Evolutionary conservation across 148 eudicot species (phyloP), one percentile per base, ranked within the genome.

Genomic region (Chenopodium quinoa): DNA sequence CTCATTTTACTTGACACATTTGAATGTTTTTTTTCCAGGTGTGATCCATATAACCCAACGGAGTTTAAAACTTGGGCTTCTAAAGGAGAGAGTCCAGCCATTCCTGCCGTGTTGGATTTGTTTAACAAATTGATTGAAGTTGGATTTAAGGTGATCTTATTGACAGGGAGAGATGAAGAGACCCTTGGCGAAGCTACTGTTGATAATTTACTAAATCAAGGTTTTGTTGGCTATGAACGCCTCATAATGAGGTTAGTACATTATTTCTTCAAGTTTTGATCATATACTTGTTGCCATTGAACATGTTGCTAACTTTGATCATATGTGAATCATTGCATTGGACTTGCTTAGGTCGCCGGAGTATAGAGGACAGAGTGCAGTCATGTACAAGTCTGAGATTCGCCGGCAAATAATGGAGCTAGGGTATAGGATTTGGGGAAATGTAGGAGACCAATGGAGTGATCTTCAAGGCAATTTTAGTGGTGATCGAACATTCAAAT

Each of bases 371-470:
- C 79, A 76, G 80, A 82, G 93, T 73, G 92, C 91, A 23, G 73
- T 88, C 22, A 81, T 58, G 25, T 94, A 84, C 90, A 94, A 94
- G 79, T 92, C 98, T 0, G 80, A 79, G 71, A 90, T 90, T 13
- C 50, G 98, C 22, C 87, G 84, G 82, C 81, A 86, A 71, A 62
- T 92, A 83, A 86, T 82, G 71, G 86, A 80, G 27, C 85, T 87
- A 85, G 98, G 98, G 29, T 94, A 92, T 84, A 91, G 93, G 67
- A 88, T 94, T 68, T 90, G 94, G 98, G 98, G 98, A 14, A 94
- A 94, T 78, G 88, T 92, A n/a, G 98, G 98, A 73, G 98, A 94
- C 71, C 98, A 94, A 62, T 94, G 98, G 98, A 91, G 90, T 88
- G 98, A 94, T 83, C 88, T 94, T 34, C 90, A 89, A 80, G 98